phyloP scores from a whole-genome alignment of 202 grass and related monocot genomes.

The Panicum virgatum region DNA sequence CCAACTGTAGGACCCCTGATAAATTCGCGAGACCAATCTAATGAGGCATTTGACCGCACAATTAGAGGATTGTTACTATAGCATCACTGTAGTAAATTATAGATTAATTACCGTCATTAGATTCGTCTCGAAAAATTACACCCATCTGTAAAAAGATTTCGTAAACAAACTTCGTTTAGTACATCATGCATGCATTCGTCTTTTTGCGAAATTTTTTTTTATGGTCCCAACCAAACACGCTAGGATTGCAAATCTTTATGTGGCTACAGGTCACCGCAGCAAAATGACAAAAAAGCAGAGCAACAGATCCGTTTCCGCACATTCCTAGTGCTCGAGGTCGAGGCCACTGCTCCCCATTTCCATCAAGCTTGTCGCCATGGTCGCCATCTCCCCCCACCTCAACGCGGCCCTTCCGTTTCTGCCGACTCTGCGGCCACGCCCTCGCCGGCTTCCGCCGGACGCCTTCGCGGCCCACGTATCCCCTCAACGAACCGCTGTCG shows the following conservation, averaged over 20 bases:
- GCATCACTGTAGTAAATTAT: too few species aligned
- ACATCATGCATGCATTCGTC: too few species aligned
- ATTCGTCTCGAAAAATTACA: too few species aligned
- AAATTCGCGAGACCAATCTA: too few species aligned
- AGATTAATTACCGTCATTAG: too few species aligned
- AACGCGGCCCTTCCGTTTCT: conserved; percentile 12
- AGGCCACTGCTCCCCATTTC: neutral
- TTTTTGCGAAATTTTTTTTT: too few species aligned
- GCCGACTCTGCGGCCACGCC: neutral
- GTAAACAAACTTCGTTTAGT: too few species aligned
- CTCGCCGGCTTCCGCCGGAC: conserved; percentile 7
- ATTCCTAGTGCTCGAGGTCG: neutral
- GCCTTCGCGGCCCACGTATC: conserved; percentile 13
- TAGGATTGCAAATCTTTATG: neutral
- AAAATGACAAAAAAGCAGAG: conserved; percentile 29
- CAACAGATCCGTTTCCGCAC: conserved; percentile 4
- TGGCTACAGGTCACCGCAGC: conserved; percentile 3
- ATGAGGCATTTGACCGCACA: too few species aligned
- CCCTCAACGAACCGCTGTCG: conserved; percentile 29
- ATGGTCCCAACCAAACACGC: too few species aligned
- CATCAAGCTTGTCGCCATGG: conserved; percentile 27
- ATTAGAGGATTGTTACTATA: too few species aligned
- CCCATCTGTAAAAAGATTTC: too few species aligned
- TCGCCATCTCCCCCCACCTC: conserved; percentile 14
- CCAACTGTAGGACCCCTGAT: too few species aligned